Base-by-base conservation (phyloP, 345 rosid genomes). In the Salix dunnii region DNA sequence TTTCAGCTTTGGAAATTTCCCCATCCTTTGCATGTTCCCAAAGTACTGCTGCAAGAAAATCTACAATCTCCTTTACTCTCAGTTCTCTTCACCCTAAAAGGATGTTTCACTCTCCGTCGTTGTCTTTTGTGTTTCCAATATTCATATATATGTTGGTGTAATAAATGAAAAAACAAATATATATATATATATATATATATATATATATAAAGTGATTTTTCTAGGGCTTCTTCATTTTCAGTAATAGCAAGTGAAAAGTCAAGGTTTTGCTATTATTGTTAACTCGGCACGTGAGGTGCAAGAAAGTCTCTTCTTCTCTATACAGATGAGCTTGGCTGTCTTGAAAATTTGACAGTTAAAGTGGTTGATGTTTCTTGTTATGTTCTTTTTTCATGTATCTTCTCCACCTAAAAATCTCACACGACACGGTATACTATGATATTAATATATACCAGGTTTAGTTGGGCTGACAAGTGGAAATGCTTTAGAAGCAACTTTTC, bases 71-170 rank as follows among this genome's bases (percentile, higher is more conserved):
- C 17, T 46, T 46, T 4, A 2, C 51, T 62, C 40, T 31, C 30
- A 53, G 63, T 38, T 25, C 78, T 75, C 73, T 68, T 58, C 67
- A 20, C 53, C 73, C 67, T 38, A 76, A 68, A 40, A 58, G 35
- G 58, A 28, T 70, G 31, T 55, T 67, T 7, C 17, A 16, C 13
- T 40, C 65, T 20, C 72, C 72, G 16, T 71, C 4, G 9, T 6
- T 35, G 5, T 48, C 7, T 51, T 75, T 27, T 27, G 28, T 75
- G 28, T 61, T 40, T 62, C 62, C 48, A 33, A 5, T 33, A 33
- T 58, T 18, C 31, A 42, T 4, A 28, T 23, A 30, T 4, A 28
- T 23, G 68, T 60, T 60, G 42, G 62, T 6, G 4, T 18, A 43
- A 5, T 64, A 33, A 60, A 60, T 58, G 43, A 72, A 72, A 46